Evolutionary conservation across 495 filamentous ascomycete genomes (phyloP), one percentile per base, ranked within the genome.

Genomic region (Tricharina praecox): DNA sequence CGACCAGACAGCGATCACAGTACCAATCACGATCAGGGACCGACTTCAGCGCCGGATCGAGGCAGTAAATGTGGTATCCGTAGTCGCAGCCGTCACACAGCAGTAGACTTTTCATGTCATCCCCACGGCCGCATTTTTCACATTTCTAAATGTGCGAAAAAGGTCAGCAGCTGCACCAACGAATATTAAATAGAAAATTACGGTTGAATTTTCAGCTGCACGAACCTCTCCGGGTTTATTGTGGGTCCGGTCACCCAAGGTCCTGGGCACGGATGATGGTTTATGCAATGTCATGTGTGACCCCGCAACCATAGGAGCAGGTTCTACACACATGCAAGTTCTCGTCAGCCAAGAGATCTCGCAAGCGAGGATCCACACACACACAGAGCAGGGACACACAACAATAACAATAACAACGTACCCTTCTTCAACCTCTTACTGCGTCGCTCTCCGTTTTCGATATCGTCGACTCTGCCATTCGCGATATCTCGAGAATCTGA

Each of bases 211-310:
- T 2, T 40, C 19, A 28, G 23, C 18, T 23, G 43, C 37, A 56
- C 66, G 61, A 75, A 88, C 82, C 68, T 94, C 85, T 55, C 85
- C 85, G 3, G 76, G 73, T 52, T 73, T 74, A 21, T 71, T 70
- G 19, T 72, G 70, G 53, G 77, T 78, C 44, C 70, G 72, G 32
- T 85, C 85, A 30, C 72, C 68, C 48, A 77, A 71, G 44, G 77
- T 72, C 49, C 79, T 75, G 3, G 84, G 81, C 16, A 72, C 79
- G 8, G 81, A 53, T 21, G 58, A 77, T 32, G 85, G 84, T 36
- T 86, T 81, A 55, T 93, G 82, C 49, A 93, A 70, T 48, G 81
- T 88, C 90, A 96, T 97, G 66, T 95, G 85, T 30, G 87, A 94
- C 23, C 92, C 90, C 51, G 85, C 85, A 48, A 96, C 82, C 32